These are phyloP conservation scores for barrel medic (Medicago truncatula) DNA, from an alignment of 306 rosid genomes.

Conservation along the genomic window MtrunA17r5.0-ANR NC_053045.1:47832501-47833000, in stretches of 20 bases:
- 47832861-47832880: slow-evolving; percentile 51
- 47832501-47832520: slow-evolving; percentile 37
- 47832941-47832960: slow-evolving; percentile 23
- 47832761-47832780: neutral
- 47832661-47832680: no score
- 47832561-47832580: slow-evolving; percentile 33
- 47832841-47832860: slow-evolving; percentile 49
- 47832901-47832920: slow-evolving; percentile 19
- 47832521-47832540: slow-evolving; percentile 37
- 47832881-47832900: slow-evolving; percentile 24
- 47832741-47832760: no score
- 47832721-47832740: no score
- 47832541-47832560: slow-evolving; percentile 42
- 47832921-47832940: slow-evolving; percentile 36
- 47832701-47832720: no score
- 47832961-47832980: neutral
- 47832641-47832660: no score
- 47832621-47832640: no score
- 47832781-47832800: slow-evolving; percentile 1
- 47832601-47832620: no score
- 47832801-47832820: slow-evolving; percentile 32
- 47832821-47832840: slow-evolving; percentile 51
- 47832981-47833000: slow-evolving; percentile 17
- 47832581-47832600: slow-evolving; percentile 2
- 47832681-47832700: no score